Base-by-base conservation (phyloP, 2,329 filamentous ascomycete genomes). In the Incumbomyces lentus region DNA sequence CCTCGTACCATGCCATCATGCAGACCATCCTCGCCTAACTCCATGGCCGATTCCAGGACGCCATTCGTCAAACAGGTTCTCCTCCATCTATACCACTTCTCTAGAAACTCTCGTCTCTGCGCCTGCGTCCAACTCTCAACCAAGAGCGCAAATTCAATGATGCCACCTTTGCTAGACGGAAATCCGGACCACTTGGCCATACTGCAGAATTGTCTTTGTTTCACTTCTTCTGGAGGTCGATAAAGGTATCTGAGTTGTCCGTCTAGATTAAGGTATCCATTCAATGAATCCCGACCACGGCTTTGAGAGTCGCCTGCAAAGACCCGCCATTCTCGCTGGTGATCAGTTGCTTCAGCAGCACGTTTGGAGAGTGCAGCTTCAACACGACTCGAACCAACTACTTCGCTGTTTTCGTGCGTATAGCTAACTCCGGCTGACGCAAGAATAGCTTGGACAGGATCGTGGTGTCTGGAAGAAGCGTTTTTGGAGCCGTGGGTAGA, bases 371-470 rank as follows among this genome's bases (percentile, higher is more conserved):
- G 76, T 48, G 82, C 78, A 52, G 85, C 83, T 66, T 98, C 92
- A n/a, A 95, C 76, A 55, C 84, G 86, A n/a, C 84, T 92, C 1
- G 86, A 83, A 10, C 92, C 92, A 47, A 98, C 79, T 12, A 98
- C 89, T 64, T 98, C 89, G 1, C 86, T 87, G 61, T 98, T 98
- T 57, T 96, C 85, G 60, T 98, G 92, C 0, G 88, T 94, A 62
- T 98, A 98, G 59, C 92, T 82, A 0, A 98, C 89, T 1, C 92
- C 92, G 0, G 86, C 88, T 6, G 82, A 79, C 2, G 86, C 80
- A 1, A 98, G 76, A 51, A 98, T 96, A 2, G 88, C 92, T 56
- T 90, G 84, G 29, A 96, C 76, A 0, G 86, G 82, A 58, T 96
- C 86, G 39, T 74, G 69, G 47, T 66, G 81, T 55, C 71, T 74